phyloP scores from a whole-genome alignment of 441 rosid species.

The California macrophylla region DNA sequence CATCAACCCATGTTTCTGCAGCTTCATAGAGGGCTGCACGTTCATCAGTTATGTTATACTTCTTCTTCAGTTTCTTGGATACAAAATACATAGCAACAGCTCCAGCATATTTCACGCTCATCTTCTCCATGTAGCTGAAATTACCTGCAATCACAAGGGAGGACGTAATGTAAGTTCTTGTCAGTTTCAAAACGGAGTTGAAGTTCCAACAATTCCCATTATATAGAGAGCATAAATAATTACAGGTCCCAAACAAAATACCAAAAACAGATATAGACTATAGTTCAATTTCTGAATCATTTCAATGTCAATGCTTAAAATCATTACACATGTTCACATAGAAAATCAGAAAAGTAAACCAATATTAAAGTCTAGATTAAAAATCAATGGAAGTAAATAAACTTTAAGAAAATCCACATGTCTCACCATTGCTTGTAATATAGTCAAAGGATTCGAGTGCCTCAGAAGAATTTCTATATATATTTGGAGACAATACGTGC shows the following conservation, averaged over 20 bases:
- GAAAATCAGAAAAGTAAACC: too few species aligned
- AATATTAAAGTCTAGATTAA: neutral
- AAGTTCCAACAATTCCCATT: neutral
- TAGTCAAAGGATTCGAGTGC: conserved; percentile 89
- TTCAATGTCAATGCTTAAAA: neutral
- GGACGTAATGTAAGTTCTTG: neutral
- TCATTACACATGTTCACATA: too few species aligned
- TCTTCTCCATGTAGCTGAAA: conserved; percentile 71
- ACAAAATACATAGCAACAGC: conserved; percentile 89
- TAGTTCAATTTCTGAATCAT: neutral
- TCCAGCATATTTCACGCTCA: conserved; percentile 76
- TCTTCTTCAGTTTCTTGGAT: conserved; percentile 88
- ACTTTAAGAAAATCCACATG: neutral
- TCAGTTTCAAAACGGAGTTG: neutral
- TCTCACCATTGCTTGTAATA: conserved; percentile 73
- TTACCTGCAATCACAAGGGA: conserved; percentile 45
- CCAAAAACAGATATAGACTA: neutral
- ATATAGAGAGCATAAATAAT: neutral
- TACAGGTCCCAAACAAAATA: neutral
- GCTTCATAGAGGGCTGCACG: conserved; percentile 73
- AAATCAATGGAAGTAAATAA: neutral
- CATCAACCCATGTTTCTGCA: conserved; percentile 87
- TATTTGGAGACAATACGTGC: conserved; percentile 85
- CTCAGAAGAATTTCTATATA: conserved; percentile 62
- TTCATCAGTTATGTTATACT: conserved; percentile 76